Conservation (phyloP, 805 yeast species). For the Starmera quercuum region DNA sequence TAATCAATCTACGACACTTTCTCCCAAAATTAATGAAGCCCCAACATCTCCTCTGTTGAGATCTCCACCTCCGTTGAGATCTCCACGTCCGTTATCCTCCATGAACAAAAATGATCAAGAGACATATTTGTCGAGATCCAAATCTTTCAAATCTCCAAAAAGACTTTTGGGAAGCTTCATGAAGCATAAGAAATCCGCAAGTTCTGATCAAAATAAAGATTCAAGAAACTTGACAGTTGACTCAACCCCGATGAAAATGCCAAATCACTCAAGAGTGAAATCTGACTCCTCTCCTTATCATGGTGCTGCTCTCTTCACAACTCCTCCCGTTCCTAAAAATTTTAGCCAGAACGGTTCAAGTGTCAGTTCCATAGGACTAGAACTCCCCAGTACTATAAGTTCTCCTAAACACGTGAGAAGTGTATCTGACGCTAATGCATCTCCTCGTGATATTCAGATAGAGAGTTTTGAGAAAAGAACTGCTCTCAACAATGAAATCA, state of each 20-base stretch:
- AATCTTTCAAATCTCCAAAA: constrained; percentile 20
- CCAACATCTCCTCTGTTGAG: background rate
- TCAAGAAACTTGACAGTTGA: background rate
- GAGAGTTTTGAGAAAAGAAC: constrained; percentile 14
- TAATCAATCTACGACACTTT: background rate
- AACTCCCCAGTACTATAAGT: too few relatives aligned
- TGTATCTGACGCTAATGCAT: constrained; percentile 8
- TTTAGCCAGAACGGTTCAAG: constrained; percentile 5
- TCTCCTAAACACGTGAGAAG: constrained; percentile 2
- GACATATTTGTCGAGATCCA: constrained; percentile 6
- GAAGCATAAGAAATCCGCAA: constrained; percentile 18
- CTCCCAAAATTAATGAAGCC: background rate
- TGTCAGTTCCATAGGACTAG: background rate
- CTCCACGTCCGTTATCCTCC: background rate
- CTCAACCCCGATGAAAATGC: constrained; percentile 8
- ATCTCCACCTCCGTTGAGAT: background rate
- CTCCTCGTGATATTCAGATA: constrained; percentile 2
- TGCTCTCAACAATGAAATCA: constrained; percentile 32
- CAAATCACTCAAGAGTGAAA: constrained; percentile 2
- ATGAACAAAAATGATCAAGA: too few relatives aligned
- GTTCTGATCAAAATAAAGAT: constrained; percentile 1
- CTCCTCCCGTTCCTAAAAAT: constrained; percentile 19
- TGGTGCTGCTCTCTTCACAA: constrained; percentile 19
- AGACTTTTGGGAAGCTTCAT: constrained; percentile 12
- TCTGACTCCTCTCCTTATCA: constrained; percentile 10